Evolutionary conservation across 352 stramenopile species (phyloP).

Genomic region (Pythium guiyangense): DNA sequence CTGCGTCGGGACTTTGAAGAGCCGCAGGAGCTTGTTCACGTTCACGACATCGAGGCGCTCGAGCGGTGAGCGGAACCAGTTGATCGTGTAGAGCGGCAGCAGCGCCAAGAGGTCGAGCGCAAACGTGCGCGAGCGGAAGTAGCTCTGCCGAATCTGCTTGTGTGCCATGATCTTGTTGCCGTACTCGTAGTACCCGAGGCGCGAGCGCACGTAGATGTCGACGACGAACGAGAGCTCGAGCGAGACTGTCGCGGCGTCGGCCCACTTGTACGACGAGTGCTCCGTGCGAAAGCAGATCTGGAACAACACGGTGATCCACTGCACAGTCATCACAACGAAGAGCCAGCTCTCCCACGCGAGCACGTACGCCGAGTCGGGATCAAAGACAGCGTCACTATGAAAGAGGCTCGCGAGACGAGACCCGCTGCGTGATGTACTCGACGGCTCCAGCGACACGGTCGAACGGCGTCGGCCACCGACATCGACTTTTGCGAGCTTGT

Average conservation of each 20-base stretch:
- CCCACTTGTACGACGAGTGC: slow-evolving; percentile 13
- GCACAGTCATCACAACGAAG: slow-evolving; percentile 34
- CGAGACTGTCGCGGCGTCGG: slow-evolving; percentile 19
- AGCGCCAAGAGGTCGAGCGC: slow-evolving; percentile 32
- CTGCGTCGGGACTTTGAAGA: slow-evolving; percentile 36
- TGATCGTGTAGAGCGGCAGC: slow-evolving; percentile 28
- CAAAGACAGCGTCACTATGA: slow-evolving; percentile 9
- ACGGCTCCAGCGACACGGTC: background rate
- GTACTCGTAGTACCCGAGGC: slow-evolving; percentile 37
- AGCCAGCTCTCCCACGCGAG: slow-evolving; percentile 31
- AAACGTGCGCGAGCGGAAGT: slow-evolving; percentile 28
- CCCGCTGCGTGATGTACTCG: background rate
- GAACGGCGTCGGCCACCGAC: background rate
- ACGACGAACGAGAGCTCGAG: slow-evolving; percentile 36
- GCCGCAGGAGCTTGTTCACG: slow-evolving; percentile 41
- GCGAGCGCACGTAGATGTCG: slow-evolving; percentile 33
- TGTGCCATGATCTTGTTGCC: slow-evolving; percentile 50
- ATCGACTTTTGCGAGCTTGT: slow-evolving; percentile 21
- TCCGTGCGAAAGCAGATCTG: slow-evolving; percentile 30
- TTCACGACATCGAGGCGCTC: slow-evolving; percentile 31
- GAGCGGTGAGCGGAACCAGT: slow-evolving; percentile 16
- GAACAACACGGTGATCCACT: slow-evolving; percentile 31
- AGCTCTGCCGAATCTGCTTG: slow-evolving; percentile 20
- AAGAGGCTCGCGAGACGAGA: background rate
- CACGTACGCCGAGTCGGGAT: slow-evolving; percentile 28